Conservation (phyloP, 768 basidiomycete species). For the Boletus rufocinnamomeus region DNA sequence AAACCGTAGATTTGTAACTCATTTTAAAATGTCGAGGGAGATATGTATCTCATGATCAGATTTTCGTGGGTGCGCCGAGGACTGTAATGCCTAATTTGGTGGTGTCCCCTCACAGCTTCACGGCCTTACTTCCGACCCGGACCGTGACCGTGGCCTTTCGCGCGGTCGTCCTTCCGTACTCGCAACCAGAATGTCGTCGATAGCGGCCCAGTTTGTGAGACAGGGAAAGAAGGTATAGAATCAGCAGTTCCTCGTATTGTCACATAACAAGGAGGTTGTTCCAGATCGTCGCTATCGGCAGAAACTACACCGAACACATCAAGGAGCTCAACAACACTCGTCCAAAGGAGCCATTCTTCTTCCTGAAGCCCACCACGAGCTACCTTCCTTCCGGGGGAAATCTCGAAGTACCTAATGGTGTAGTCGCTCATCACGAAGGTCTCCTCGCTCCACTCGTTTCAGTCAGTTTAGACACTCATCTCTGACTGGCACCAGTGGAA, state of each 20-base stretch:
- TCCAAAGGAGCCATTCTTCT: slow-evolving; percentile 97
- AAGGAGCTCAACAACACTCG: slow-evolving; percentile 85
- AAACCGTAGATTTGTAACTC: background rate
- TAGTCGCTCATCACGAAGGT: slow-evolving; percentile 93
- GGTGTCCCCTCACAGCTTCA: background rate
- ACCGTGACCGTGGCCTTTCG: background rate
- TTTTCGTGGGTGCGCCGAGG: no score
- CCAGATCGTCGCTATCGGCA: slow-evolving; percentile 93
- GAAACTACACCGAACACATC: slow-evolving; percentile 90
- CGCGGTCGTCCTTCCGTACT: background rate
- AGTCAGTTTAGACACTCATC: background rate
- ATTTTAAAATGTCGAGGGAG: no score
- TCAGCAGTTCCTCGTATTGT: background rate
- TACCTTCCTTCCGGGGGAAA: slow-evolving; percentile 77
- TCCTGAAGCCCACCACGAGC: slow-evolving; percentile 93
- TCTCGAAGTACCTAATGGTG: slow-evolving; percentile 83
- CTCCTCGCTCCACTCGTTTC: background rate
- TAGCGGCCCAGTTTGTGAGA: slow-evolving; percentile 43
- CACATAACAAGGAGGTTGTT: background rate
- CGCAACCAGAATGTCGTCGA: slow-evolving; percentile 31
- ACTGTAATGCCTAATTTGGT: background rate
- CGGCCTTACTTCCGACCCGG: background rate
- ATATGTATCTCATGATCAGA: no score
- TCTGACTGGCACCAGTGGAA: slow-evolving; percentile 60
- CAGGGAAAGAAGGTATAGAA: slow-evolving; percentile 48